Conservation (phyloP, 2,329 filamentous ascomycete species). For the Penicillium aurantiogriseum region DNA sequence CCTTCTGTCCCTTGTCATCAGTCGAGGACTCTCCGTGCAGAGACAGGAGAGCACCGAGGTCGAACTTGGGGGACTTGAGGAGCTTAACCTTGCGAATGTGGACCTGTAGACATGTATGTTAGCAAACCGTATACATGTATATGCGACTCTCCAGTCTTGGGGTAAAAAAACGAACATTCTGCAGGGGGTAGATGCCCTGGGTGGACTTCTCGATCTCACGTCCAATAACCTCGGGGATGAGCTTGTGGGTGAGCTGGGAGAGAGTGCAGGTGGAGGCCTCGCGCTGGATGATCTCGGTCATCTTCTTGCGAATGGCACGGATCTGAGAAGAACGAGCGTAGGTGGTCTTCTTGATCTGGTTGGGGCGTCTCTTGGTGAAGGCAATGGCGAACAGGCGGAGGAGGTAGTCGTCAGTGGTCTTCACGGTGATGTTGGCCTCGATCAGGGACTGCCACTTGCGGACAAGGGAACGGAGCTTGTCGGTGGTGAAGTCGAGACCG, state of each 20-base stretch:
- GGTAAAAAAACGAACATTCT: slow-evolving; percentile 70
- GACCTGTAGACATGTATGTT: slow-evolving; percentile 61
- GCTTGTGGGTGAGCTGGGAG: slow-evolving; percentile 94
- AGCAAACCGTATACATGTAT: slow-evolving; percentile 23
- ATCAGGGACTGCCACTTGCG: slow-evolving; percentile 99
- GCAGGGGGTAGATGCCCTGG: slow-evolving; percentile 98
- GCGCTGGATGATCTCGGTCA: slow-evolving; percentile 97
- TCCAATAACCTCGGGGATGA: slow-evolving; percentile 98
- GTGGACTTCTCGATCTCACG: slow-evolving; percentile 99
- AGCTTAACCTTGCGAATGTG: slow-evolving; percentile 99
- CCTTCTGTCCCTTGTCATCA: slow-evolving; percentile 97
- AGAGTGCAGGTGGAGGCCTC: slow-evolving; percentile 94
- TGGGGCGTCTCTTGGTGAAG: slow-evolving; percentile 98
- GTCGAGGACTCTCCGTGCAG: slow-evolving; percentile 96
- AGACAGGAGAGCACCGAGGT: slow-evolving; percentile 91
- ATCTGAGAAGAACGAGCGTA: slow-evolving; percentile 97
- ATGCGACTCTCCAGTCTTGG: not conserved
- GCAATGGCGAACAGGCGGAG: slow-evolving; percentile 98
- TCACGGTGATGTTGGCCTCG: slow-evolving; percentile 99
- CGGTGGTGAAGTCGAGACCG: slow-evolving; percentile 99
- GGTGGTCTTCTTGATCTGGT: slow-evolving; percentile 99
- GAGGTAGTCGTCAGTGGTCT: slow-evolving; percentile 99
- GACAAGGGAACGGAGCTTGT: slow-evolving; percentile 98
- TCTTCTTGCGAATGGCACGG: slow-evolving; percentile 98
- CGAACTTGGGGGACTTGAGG: slow-evolving; percentile 97